Evolutionary conservation across 2,329 filamentous ascomycete genomes (phyloP).

Genomic region (Penicillium sp.): DNA sequence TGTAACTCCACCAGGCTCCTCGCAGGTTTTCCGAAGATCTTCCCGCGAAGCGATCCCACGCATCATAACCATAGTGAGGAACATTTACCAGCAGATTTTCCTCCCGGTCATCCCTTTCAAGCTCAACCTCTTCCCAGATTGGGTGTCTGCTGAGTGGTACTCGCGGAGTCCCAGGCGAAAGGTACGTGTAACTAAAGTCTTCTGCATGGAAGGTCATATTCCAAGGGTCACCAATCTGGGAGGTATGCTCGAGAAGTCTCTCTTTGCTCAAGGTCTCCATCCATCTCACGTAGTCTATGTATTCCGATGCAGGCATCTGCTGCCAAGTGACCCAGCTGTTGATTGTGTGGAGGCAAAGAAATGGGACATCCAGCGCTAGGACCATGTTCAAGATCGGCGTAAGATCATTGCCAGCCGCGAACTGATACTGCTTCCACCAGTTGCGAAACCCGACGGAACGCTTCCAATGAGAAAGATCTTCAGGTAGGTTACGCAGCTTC

Average conservation of each 20-base stretch:
- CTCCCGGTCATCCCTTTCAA: not conserved
- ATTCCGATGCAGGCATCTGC: not conserved
- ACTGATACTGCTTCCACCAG: not conserved
- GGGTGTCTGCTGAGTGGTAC: not conserved
- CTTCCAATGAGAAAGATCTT: not conserved
- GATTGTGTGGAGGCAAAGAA: not conserved
- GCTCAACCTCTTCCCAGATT: slow-evolving; percentile 10
- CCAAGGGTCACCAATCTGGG: not conserved
- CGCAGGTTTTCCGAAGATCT: not conserved
- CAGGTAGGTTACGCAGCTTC: not conserved
- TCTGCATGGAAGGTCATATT: not conserved
- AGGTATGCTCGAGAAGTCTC: not conserved
- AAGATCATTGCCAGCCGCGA: not conserved
- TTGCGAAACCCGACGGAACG: not conserved
- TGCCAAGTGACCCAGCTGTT: not conserved
- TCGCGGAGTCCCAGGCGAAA: not conserved
- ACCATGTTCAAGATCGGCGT: not conserved
- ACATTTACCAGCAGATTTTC: not conserved
- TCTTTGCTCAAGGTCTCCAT: not conserved
- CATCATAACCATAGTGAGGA: not conserved
- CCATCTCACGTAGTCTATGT: not conserved
- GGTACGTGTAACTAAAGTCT: not conserved
- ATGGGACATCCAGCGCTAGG: not conserved
- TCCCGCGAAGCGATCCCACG: not conserved
- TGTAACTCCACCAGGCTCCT: not conserved